Evolutionary conservation across 116 monocot species (phyloP).

Genomic region (Trichopus zeylanicus): DNA sequence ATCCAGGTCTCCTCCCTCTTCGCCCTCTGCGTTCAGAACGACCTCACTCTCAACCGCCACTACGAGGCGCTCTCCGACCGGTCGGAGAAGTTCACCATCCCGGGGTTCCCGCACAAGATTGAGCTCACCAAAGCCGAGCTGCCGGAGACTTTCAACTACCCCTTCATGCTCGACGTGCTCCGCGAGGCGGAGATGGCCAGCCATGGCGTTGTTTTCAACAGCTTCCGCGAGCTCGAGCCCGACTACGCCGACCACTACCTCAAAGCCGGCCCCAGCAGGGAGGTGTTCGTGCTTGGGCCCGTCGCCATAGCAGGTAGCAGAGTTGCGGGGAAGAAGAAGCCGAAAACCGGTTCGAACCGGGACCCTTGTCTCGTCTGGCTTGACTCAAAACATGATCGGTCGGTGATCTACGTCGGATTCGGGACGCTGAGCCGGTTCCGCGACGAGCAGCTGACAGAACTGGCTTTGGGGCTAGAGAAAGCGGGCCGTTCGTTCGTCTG

Average conservation of each 20-base stretch:
- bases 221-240: constrained; percentile 25
- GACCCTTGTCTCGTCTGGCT: constrained; percentile 15
- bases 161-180: not conserved
- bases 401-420: constrained; percentile 26
- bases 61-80: not conserved
- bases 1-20: constrained; percentile 18
- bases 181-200: not conserved
- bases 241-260: constrained; percentile 14
- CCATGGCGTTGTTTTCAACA: constrained; percentile 24
- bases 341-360: not conserved
- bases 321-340: not conserved
- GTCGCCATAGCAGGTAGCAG: constrained; percentile 1
- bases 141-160: too few species aligned
- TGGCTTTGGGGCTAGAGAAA: constrained; percentile 24
- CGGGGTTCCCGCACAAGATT: constrained; percentile 15
- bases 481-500: constrained; percentile 20
- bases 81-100: not conserved
- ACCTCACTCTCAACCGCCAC: not conserved
- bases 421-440: constrained; percentile 21
- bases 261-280: not conserved
- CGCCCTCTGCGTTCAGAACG: constrained; percentile 1
- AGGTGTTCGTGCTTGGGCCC: constrained; percentile 5
- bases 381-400: not conserved
- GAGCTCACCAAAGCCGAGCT: not conserved
- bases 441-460: constrained; percentile 13